Conservation (phyloP, 2,329 filamentous ascomycete species). For the Aspergillus sclerotialis region DNA sequence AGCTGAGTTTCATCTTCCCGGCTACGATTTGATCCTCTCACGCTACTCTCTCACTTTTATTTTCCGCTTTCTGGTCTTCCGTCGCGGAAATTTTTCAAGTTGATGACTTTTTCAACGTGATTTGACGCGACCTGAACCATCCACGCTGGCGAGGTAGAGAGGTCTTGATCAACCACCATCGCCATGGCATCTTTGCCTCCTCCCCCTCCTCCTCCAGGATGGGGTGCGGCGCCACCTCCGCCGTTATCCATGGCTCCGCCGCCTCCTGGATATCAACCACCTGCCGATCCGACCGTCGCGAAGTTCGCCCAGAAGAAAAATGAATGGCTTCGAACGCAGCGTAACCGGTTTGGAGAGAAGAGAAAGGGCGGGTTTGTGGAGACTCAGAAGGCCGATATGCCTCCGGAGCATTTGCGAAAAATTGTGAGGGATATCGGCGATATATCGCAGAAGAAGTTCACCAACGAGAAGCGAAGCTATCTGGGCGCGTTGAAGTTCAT, state of each 20-base stretch:
- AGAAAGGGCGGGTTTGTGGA: slow-evolving; percentile 93
- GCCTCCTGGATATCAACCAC: slow-evolving; percentile 76
- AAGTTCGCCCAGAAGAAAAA: slow-evolving; percentile 99
- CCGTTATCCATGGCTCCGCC: slow-evolving; percentile 60
- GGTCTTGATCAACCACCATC: slow-evolving; percentile 17
- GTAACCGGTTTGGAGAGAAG: slow-evolving; percentile 94
- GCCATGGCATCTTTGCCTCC: slow-evolving; percentile 55
- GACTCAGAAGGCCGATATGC: slow-evolving; percentile 98
- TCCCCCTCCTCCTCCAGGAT: slow-evolving; percentile 64
- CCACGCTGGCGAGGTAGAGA: slow-evolving; percentile 19
- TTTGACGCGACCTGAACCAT: slow-evolving; percentile 28
- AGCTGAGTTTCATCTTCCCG: slow-evolving; percentile 13
- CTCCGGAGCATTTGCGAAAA: slow-evolving; percentile 94
- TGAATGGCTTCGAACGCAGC: slow-evolving; percentile 89
- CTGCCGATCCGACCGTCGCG: slow-evolving; percentile 73
- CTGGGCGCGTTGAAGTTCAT: slow-evolving; percentile 97
- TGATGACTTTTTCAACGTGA: slow-evolving; percentile 20
- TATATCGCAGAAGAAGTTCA: slow-evolving; percentile 99
- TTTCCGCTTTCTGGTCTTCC: slow-evolving; percentile 1
- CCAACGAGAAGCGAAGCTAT: slow-evolving; percentile 96
- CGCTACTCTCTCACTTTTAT: slow-evolving; percentile 1
- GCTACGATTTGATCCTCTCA: slow-evolving; percentile 7
- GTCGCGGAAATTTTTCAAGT: slow-evolving; percentile 11
- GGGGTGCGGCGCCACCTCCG: slow-evolving; percentile 47
- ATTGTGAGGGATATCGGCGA: slow-evolving; percentile 98